Evolutionary conservation across 768 basidiomycete species (phyloP).

Genomic region (Plicaturopsis crispa): DNA sequence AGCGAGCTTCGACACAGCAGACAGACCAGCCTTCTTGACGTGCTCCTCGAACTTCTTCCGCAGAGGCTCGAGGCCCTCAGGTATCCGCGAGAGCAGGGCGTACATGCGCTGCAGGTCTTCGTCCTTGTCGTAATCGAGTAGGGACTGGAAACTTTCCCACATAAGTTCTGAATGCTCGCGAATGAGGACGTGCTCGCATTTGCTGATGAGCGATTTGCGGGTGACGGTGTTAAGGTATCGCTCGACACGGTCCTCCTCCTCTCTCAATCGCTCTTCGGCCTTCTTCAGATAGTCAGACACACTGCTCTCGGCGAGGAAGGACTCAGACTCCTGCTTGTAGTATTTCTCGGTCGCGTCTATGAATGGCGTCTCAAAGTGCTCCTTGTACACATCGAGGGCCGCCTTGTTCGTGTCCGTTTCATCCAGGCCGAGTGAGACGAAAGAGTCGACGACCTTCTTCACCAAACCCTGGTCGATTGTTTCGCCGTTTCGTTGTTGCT

Average conservation of each 20-base stretch:
- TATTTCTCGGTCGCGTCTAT: constrained; percentile 83
- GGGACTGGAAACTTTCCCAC: constrained; percentile 87
- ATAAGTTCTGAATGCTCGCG: constrained; percentile 76
- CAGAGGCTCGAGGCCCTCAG: constrained; percentile 84
- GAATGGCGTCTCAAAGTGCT: constrained; percentile 87
- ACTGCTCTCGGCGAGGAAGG: constrained; percentile 81
- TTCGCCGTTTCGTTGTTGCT: constrained; percentile 91
- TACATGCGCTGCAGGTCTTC: constrained; percentile 97
- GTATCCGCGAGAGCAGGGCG: constrained; percentile 81
- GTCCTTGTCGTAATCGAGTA: constrained; percentile 90
- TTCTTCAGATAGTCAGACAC: constrained; percentile 94
- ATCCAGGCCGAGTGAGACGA: constrained; percentile 92
- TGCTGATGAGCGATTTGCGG: constrained; percentile 68
- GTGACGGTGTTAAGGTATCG: constrained; percentile 88
- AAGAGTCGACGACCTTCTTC: constrained; percentile 92
- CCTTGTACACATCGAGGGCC: constrained; percentile 88
- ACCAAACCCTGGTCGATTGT: constrained; percentile 87
- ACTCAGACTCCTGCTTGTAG: constrained; percentile 87
- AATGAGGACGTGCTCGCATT: constrained; percentile 91
- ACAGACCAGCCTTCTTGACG: constrained; percentile 84
- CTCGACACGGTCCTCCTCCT: constrained; percentile 95
- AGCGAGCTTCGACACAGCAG: constrained; percentile 67
- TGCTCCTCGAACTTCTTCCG: constrained; percentile 92
- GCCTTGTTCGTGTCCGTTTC: constrained; percentile 88
- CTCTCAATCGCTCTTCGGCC: constrained; percentile 84